These are phyloP conservation scores for Candida oleophila DNA, from an alignment of 805 yeast species.

Conservation along the genomic window DNA sequence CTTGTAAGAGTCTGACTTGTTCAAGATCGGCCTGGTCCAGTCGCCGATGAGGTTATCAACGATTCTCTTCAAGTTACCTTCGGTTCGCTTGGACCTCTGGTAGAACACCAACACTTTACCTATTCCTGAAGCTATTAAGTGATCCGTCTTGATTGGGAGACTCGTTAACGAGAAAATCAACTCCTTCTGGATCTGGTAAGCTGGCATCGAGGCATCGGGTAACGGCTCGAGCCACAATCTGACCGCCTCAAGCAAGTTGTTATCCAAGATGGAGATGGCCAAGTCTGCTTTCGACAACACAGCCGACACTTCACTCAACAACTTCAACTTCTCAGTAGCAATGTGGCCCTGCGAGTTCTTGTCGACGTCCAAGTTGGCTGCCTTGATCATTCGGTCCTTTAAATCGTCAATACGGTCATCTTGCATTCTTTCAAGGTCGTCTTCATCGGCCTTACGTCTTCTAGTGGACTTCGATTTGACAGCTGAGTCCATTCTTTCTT, in stretches of 20 bases:
- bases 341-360: conserved; percentile 59
- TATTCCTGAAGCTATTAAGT: conserved; percentile 88
- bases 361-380: conserved; percentile 74
- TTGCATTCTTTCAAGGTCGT: conserved; percentile 91
- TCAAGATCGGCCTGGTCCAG: conserved; percentile 98
- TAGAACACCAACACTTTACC: conserved; percentile 94
- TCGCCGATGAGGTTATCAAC: conserved; percentile 92
- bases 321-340: conserved; percentile 73
- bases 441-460: conserved; percentile 77
- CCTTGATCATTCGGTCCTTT: conserved; percentile 86
- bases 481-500: conserved; percentile 76
- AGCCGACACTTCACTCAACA: conserved; percentile 76
- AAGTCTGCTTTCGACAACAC: conserved; percentile 77
- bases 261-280: conserved; percentile 91
- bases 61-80: conserved; percentile 76
- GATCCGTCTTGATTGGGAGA: conserved; percentile 93
- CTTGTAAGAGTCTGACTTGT: conserved; percentile 90
- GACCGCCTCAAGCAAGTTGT: conserved; percentile 87
- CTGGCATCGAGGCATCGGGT: conserved; percentile 98
- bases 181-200: conserved; percentile 91
- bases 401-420: conserved; percentile 83
- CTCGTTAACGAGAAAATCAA: conserved; percentile 70
- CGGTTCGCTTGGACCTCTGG: conserved; percentile 87
- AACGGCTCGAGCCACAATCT: conserved; percentile 97
- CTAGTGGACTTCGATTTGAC: conserved; percentile 61